Evolutionary conservation across 192 early-diverging fungal species (phyloP).

Genomic region (Backusella tuberculispora): DNA sequence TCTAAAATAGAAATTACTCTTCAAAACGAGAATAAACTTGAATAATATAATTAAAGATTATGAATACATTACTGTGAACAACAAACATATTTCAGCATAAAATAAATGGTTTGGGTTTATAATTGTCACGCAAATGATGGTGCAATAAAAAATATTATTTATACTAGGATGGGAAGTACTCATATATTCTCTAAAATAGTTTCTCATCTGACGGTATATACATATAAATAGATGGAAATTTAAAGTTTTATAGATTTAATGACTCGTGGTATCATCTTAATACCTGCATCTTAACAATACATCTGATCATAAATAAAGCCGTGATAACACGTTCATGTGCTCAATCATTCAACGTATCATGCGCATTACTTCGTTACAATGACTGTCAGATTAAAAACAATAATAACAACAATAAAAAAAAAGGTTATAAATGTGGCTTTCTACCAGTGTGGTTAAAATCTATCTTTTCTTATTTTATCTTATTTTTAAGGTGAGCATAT

Average conservation of each 20-base stretch:
- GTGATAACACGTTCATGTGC: neutral
- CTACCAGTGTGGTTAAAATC: neutral
- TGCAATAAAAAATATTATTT: too few species aligned
- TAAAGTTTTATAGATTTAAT: neutral
- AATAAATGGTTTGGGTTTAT: too few species aligned
- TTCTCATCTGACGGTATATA: neutral
- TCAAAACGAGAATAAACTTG: too few species aligned
- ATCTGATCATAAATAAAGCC: slow-evolving; percentile 7
- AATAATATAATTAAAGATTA: too few species aligned
- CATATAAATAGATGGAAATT: neutral
- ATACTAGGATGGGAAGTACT: too few species aligned
- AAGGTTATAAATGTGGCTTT: neutral
- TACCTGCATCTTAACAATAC: neutral
- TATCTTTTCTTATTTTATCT: neutral
- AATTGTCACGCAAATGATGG: too few species aligned
- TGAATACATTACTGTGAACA: too few species aligned
- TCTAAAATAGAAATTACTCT: too few species aligned
- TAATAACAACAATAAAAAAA: neutral
- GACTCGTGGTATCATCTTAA: neutral
- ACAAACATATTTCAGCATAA: too few species aligned
- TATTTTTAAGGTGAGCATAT: neutral
- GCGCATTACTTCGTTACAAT: neutral
- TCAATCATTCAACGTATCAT: neutral
- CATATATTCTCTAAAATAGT: neutral
- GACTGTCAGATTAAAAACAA: neutral